Percentiles rank a stretch among this genome's conserved stretches.
Conservation (phyloP, 2,329 filamentous ascomycete species). For the Fusarium agapanthi region DNA sequence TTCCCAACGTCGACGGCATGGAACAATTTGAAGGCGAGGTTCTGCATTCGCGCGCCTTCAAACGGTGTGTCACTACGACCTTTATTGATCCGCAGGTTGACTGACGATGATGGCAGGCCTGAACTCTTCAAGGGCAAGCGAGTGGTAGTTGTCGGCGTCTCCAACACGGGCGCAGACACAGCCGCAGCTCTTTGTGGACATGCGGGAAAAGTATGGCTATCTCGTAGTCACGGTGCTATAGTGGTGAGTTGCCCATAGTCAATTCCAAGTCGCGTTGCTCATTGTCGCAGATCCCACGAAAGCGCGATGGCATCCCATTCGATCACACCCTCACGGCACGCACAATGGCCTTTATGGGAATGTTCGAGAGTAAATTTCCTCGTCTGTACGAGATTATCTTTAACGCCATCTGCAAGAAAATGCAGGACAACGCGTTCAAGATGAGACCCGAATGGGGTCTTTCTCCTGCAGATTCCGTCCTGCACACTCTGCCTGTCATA, state of each 20-base stretch:
- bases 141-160: conserved; percentile 55
- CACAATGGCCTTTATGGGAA: conserved; percentile 43
- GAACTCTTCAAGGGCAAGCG: conserved; percentile 50
- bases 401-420: conserved; percentile 34
- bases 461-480: conserved; percentile 36
- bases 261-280: neutral
- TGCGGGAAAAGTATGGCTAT: conserved; percentile 52
- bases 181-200: conserved; percentile 45
- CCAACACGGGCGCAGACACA: conserved; percentile 48
- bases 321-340: conserved; percentile 48
- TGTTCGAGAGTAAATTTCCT: conserved; percentile 42
- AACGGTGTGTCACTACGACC: conserved; percentile 33
- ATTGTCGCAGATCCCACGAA: conserved; percentile 38
- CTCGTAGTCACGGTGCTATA: conserved; percentile 51
- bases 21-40: conserved; percentile 50
- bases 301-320: conserved; percentile 46
- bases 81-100: fast-evolving
- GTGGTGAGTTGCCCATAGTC: conserved; percentile 41
- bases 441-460: conserved; percentile 44
- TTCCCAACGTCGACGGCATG: conserved; percentile 48
- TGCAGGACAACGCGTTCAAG: conserved; percentile 38
- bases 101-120: conserved; percentile 9
- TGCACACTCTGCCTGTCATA: conserved; percentile 39
- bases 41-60: conserved; percentile 51
- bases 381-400: conserved; percentile 32